phyloP scores from a whole-genome alignment of 2,329 filamentous ascomycete genomes.

The Plectosphaerella sp. region DNA sequence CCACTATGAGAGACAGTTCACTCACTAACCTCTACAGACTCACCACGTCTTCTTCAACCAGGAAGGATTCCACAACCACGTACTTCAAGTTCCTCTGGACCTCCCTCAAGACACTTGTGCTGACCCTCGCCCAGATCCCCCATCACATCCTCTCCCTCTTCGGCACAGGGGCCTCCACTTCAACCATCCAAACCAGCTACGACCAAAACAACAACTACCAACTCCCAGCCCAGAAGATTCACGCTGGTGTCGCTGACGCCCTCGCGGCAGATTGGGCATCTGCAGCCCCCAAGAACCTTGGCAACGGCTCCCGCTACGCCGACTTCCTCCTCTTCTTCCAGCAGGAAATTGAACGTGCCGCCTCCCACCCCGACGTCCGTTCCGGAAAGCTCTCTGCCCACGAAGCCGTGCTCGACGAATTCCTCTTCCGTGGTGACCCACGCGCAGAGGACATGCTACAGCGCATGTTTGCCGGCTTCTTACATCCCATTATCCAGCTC shows the following conservation, averaged over 20 bases:
- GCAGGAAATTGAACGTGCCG: slow-evolving; percentile 56
- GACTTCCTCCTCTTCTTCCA: slow-evolving; percentile 78
- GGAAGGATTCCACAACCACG: slow-evolving; percentile 77
- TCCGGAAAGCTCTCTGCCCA: slow-evolving; percentile 43
- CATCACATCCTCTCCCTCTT: slow-evolving; percentile 76
- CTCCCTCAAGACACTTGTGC: background rate
- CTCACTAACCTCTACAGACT: slow-evolving; percentile 21
- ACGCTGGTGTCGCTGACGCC: slow-evolving; percentile 46
- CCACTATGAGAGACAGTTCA: background rate
- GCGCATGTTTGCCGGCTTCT: slow-evolving; percentile 63
- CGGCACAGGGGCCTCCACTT: slow-evolving; percentile 63
- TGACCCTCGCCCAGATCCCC: slow-evolving; percentile 42
- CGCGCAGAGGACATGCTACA: slow-evolving; percentile 64
- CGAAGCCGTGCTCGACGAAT: slow-evolving; percentile 57
- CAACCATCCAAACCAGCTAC: slow-evolving; percentile 60
- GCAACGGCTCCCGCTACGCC: slow-evolving; percentile 58
- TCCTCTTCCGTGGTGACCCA: slow-evolving; percentile 64
- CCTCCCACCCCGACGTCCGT: background rate
- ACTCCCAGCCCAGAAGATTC: slow-evolving; percentile 39
- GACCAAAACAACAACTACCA: slow-evolving; percentile 65
- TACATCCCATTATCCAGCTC: slow-evolving; percentile 81
- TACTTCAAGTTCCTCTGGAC: slow-evolving; percentile 25
- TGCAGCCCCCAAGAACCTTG: slow-evolving; percentile 54
- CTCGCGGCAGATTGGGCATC: slow-evolving; percentile 48
- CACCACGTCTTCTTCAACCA: slow-evolving; percentile 81